Conservation (phyloP, 148 eudicot species). For the Agrostemma githago region DNA sequence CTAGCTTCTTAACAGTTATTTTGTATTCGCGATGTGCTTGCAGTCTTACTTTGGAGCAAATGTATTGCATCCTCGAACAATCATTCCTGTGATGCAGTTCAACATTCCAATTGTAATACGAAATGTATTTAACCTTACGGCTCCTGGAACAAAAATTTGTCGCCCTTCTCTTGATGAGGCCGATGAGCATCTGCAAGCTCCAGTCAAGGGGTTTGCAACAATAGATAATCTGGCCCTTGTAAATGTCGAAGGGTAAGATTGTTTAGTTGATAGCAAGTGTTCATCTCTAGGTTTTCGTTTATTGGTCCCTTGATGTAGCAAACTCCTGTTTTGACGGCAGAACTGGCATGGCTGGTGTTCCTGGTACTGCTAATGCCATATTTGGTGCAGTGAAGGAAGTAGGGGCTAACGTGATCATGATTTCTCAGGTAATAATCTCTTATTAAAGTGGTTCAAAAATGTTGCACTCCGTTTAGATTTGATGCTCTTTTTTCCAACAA, state of each 20-base stretch:
- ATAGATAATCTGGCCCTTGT: slow-evolving; percentile 92
- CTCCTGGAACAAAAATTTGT: slow-evolving; percentile 93
- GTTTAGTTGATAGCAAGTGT: not conserved
- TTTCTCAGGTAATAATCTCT: slow-evolving; percentile 66
- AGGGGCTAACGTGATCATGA: slow-evolving; percentile 98
- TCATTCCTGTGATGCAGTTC: slow-evolving; percentile 88
- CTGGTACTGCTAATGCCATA: slow-evolving; percentile 94
- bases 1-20: not conserved
- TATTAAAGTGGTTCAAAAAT: not conserved
- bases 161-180: slow-evolving; percentile 39
- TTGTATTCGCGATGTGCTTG: slow-evolving; percentile 20
- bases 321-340: slow-evolving; percentile 34
- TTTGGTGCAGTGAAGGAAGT: slow-evolving; percentile 90
- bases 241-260: slow-evolving; percentile 92
- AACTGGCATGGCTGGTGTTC: slow-evolving; percentile 99
- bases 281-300: slow-evolving; percentile 8
- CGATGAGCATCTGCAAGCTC: slow-evolving; percentile 44
- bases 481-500: not conserved
- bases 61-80: slow-evolving; percentile 97
- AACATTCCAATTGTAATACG: slow-evolving; percentile 95
- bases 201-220: slow-evolving; percentile 97
- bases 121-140: slow-evolving; percentile 86
- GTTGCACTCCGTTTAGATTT: not conserved
- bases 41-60: slow-evolving; percentile 99
- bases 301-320: slow-evolving; percentile 14